Percentiles rank a stretch among this genome's conserved stretches.
These are phyloP conservation scores for Spizellomyces sp. DNA, from an alignment of 192 early-diverging fungal species.

Conservation along the genomic window DNA sequence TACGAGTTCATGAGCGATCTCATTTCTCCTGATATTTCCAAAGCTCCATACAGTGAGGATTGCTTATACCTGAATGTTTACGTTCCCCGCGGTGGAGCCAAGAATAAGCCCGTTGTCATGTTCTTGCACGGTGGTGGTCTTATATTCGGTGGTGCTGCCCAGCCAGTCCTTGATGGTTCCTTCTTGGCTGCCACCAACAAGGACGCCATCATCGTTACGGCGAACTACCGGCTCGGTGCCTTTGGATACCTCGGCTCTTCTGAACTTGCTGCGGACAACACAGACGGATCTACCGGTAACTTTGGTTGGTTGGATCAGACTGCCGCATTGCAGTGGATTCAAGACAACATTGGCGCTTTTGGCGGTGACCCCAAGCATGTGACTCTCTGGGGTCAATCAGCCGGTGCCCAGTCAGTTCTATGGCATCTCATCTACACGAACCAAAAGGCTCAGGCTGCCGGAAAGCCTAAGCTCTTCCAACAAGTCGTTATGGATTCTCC, in stretches of 20 bases:
- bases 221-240: conserved; percentile 45
- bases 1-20: conserved; percentile 4
- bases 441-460: neutral
- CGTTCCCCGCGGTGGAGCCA: conserved; percentile 1
- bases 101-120: conserved; percentile 22
- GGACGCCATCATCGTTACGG: conserved; percentile 31
- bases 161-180: conserved; percentile 3
- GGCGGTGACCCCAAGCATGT: conserved; percentile 59
- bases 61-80: conserved; percentile 41
- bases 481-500: conserved; percentile 4
- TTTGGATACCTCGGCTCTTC: conserved; percentile 35
- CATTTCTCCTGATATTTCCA: neutral
- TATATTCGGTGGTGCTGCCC: conserved; percentile 20
- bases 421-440: conserved; percentile 22
- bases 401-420: conserved; percentile 38
- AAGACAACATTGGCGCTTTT: conserved; percentile 60
- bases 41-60: conserved; percentile 24
- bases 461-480: neutral
- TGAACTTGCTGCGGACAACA: neutral
- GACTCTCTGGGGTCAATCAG: conserved; percentile 59
- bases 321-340: conserved; percentile 58
- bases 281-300: conserved; percentile 24
- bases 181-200: conserved; percentile 3
- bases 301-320: conserved; percentile 36
- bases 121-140: conserved; percentile 44